These are phyloP conservation scores for Trichophyton rubrum DNA, from an alignment of 2,329 filamentous ascomycete genomes.

Conservation along the genomic window DNA sequence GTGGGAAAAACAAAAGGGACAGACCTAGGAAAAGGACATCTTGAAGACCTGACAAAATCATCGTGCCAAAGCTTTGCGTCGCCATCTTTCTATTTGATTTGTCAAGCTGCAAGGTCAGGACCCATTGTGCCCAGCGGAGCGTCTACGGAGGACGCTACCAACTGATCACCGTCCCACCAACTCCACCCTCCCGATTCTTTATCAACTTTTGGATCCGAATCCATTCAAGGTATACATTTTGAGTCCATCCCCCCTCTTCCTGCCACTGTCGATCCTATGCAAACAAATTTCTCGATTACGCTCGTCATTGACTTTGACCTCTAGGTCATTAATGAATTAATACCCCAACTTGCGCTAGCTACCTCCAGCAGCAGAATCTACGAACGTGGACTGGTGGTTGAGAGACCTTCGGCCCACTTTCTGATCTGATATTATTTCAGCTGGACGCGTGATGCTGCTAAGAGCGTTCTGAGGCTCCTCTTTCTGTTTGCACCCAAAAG, in stretches of 20 bases:
- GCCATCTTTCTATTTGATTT: conserved; percentile 1
- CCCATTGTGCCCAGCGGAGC: conserved; percentile 1
- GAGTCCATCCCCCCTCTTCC: background rate
- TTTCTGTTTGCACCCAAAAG: background rate
- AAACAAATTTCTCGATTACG: background rate
- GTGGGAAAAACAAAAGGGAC: conserved; percentile 2
- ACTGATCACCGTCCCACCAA: conserved; percentile 11
- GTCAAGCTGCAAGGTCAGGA: background rate
- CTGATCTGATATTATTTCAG: background rate
- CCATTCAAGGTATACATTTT: conserved; percentile 5
- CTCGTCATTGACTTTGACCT: conserved; percentile 2
- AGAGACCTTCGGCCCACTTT: background rate
- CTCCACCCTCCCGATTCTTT: conserved; percentile 11
- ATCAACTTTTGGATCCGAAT: conserved; percentile 2
- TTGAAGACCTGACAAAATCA: conserved; percentile 1
- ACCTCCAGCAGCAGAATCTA: background rate
- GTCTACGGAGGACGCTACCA: conserved; percentile 4
- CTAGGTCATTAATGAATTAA: background rate
- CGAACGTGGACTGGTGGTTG: background rate
- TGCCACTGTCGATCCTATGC: conserved; percentile 10
- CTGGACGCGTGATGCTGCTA: background rate
- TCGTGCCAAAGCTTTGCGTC: background rate
- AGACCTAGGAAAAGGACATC: background rate
- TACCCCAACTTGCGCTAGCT: background rate
- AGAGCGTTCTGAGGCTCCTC: background rate